Conservation (phyloP, 345 rosid species). For the Clausena lansium region DNA sequence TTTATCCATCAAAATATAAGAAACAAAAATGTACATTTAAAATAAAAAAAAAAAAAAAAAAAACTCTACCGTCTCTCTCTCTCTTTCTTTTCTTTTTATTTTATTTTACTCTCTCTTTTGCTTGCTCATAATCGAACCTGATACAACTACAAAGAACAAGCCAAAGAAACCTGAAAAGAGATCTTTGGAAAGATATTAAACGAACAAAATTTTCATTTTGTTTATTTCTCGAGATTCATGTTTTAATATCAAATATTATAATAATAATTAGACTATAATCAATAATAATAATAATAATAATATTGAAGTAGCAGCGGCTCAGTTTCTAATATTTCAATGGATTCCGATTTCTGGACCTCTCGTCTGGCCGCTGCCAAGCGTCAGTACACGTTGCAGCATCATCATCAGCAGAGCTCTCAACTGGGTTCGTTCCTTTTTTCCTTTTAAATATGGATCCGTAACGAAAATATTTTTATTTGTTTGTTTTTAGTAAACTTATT, state of each 20-base stretch:
- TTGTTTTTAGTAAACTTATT: neutral
- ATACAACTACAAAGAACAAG: neutral
- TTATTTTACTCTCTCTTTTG: neutral
- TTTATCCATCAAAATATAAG: neutral
- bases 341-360: constrained; percentile 60
- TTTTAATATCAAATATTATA: neutral
- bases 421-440: constrained; percentile 24
- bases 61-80: neutral
- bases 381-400: constrained; percentile 44
- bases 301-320: neutral
- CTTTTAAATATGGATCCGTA: neutral
- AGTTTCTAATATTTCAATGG: constrained; percentile 37
- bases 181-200: neutral
- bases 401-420: constrained; percentile 44
- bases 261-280: neutral
- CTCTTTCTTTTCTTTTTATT: neutral
- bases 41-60: too few species aligned
- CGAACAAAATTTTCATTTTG: neutral
- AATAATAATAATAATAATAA: neutral
- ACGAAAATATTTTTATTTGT: neutral
- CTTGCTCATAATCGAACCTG: neutral
- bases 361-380: constrained; percentile 61
- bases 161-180: neutral
- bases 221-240: neutral
- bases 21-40: neutral